These are phyloP conservation scores for Comarum palustre DNA, from an alignment of 306 rosid genomes.

Conservation along the genomic window DNA sequence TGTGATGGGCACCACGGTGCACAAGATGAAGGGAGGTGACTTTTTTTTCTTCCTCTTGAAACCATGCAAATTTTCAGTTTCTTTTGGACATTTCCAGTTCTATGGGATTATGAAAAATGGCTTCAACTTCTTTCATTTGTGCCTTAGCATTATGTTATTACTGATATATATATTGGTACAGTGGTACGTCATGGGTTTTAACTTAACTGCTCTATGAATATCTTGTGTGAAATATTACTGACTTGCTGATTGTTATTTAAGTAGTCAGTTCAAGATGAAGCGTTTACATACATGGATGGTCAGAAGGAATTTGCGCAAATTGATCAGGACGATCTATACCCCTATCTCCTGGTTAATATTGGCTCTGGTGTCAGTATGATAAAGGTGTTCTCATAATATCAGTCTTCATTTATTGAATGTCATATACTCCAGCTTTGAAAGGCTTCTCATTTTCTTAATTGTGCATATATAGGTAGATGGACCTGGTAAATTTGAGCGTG, in stretches of 20 bases:
- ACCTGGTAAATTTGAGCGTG: slow-evolving; percentile 83
- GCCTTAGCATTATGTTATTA: not conserved
- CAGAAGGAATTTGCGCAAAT: slow-evolving; percentile 72
- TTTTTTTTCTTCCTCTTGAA: not conserved
- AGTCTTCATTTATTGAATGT: slow-evolving; percentile 13
- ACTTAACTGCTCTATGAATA: slow-evolving; percentile 1
- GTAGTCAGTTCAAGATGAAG: slow-evolving; percentile 79
- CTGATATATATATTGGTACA: not conserved
- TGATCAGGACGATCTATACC: slow-evolving; percentile 74
- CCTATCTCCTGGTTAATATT: slow-evolving; percentile 88
- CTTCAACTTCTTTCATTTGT: not conserved
- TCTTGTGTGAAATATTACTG: slow-evolving; percentile 25
- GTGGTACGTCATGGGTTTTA: not conserved
- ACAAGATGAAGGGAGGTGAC: not conserved
- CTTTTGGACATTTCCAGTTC: not conserved
- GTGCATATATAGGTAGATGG: slow-evolving; percentile 72
- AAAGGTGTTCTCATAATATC: slow-evolving; percentile 52
- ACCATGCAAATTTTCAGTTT: not conserved
- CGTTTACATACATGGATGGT: slow-evolving; percentile 69
- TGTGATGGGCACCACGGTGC: slow-evolving; percentile 1
- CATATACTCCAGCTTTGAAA: slow-evolving; percentile 16
- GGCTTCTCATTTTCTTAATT: slow-evolving; percentile 11
- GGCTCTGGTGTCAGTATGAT: slow-evolving; percentile 99
- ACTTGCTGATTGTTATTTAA: slow-evolving; percentile 25
- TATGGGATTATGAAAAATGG: not conserved